Evolutionary conservation across 805 yeast genomes (phyloP), one percentile per base, ranked within the genome.

Genomic region (Candida ficus): DNA sequence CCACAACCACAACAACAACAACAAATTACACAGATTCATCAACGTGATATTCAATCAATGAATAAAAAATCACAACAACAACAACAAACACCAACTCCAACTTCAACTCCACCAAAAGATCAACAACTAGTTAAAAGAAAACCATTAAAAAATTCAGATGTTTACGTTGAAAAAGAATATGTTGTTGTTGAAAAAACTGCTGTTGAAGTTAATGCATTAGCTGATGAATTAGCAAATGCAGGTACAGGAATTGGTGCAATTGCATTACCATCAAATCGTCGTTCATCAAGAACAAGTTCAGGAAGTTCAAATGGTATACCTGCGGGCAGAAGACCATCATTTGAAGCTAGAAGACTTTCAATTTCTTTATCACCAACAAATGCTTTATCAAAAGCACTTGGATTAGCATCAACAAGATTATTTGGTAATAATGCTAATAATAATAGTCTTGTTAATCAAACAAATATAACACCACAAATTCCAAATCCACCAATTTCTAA

Each of bases 161-260:
- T 73, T 18, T 69, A 73, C 20, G 64, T 80, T 42, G 96, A 88
- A 52, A 80, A 78, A 49, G 97, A 89, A 54, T 91, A 91, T 53
- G 98, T 91, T 26, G 95, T 91, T 29, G 90, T 91, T 22, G 98
- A 91, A 60, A 93, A 91, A 60, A 75, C 95, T 37, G 87, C 93
- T 0, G 97, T 91, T 4, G 98, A 93, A 58, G 95, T 91, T 8
- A 91, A 91, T 65, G 91, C 95, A 3, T 70, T 93, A 42, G 99
- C 99, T 3, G 98, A 91, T 61, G 96, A 90, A 58, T 66, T 91
- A 38, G 90, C 87, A 13, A 66, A 68, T 43, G 80, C 80, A 3
- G 80, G 80, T 2, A 61, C 68, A 42, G 71, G 74, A 7, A 69
- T 72, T 6, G 70, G 72, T 25, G 80, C 75, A 2, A 69, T 67